Percentiles rank a stretch among this genome's conserved stretches.
These are phyloP conservation scores for Kandelia obovata DNA, from an alignment of 345 rosid species.

Conservation along the genomic window DNA sequence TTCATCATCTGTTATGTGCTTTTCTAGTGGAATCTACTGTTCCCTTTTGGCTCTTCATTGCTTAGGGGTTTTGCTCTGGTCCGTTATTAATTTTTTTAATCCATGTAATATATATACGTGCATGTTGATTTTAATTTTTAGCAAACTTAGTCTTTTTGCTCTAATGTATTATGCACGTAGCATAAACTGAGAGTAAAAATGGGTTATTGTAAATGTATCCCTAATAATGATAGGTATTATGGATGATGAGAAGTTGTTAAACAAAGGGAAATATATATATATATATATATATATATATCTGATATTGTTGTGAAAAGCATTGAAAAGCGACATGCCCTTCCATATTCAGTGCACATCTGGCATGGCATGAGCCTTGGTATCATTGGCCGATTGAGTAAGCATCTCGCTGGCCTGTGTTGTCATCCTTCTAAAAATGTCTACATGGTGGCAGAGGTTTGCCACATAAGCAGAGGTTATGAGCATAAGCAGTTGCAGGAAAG, in stretches of 20 bases:
- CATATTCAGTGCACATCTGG: conserved; percentile 28
- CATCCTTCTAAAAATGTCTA: conserved; percentile 32
- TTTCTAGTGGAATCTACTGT: conserved; percentile 1
- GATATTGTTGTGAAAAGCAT: conserved; percentile 1
- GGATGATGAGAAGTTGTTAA: conserved; percentile 16
- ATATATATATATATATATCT: neutral
- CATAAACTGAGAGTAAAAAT: neutral
- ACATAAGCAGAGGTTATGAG: conserved; percentile 86
- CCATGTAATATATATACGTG: neutral
- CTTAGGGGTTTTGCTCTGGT: conserved; percentile 1
- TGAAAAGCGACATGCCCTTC: conserved; percentile 1
- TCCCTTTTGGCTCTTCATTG: conserved; percentile 13
- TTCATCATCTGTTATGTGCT: neutral
- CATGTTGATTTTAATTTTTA: neutral
- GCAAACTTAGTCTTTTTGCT: neutral
- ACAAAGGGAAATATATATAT: conserved; percentile 1
- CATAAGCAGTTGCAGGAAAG: conserved; percentile 77
- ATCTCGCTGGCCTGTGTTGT: conserved; percentile 49
- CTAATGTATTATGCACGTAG: neutral
- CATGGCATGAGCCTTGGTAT: conserved; percentile 18
- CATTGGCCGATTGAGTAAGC: conserved; percentile 51
- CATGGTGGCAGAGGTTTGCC: conserved; percentile 89
- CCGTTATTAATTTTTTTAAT: conserved; percentile 1
- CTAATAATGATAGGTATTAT: conserved; percentile 17
- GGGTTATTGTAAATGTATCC: conserved; percentile 6